Base-by-base conservation (phyloP, 1,284 basidiomycete genomes). In the Agaricales sp. region DNA sequence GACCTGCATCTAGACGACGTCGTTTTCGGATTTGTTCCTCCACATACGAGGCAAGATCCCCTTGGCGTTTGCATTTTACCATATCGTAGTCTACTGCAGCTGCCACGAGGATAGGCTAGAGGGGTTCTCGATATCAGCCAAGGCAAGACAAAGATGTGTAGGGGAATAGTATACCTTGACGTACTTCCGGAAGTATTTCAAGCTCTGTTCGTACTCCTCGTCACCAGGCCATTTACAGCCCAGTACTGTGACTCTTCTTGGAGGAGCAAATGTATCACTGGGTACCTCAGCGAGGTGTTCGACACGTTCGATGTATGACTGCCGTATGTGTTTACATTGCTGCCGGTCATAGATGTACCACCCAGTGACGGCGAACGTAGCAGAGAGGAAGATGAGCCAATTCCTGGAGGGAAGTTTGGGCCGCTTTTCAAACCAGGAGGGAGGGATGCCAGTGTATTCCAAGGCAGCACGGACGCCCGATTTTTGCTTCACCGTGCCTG, bases 1-100 rank as follows among this genome's bases (percentile, higher is more conserved):
- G 62, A 2, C 80, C 84, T 2, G 71, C 62, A 30, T 76, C 73
- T 43, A 77, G 61, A 51, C 86, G 77, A 35, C 90, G 76, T 48
- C 77, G 79, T 44, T 68, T 69, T 59, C 78, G 81, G 57, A 88
- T 76, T 48, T 84, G 75, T 43, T 89, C 78, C n/a, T 82, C 75
- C 19, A 98, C 73, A 23, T 78, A 80, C 25, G 78, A 70, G 16
- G 84, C 80, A 26, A 98, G 75, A 51, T 92, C 92, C 3, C 95
- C 93, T 55, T 91, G 83, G 52, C 85, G 75, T 57, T 87, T 90
- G 21, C 91, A 89, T 38, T 79, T 76, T 49, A 92, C 68, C 61
- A 92, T 78, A 46, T 89, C 83, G 66, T 88, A 98, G 73, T 99
- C 95, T 37, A 98, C 72, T 0, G 91, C 95, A 3, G 93, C 92